Evolutionary conservation across 2,329 filamentous ascomycete species (phyloP), one percentile per base, ranked within the genome.

Genomic region (Pochonia chlamydosporia): DNA sequence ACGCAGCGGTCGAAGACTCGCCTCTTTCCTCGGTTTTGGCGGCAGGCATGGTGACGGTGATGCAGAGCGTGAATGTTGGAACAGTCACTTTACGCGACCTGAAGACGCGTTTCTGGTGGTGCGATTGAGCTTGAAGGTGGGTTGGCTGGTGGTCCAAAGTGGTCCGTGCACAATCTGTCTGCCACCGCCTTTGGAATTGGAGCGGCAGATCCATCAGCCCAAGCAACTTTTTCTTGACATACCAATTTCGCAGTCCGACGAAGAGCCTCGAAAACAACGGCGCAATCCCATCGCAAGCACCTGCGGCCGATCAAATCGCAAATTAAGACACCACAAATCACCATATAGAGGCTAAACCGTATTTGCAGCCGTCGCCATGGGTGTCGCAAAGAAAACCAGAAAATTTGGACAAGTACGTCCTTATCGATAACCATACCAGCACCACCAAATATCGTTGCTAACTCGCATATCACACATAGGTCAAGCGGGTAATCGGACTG

Each of bases 301-400:
- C 10, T 6, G 9, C 26, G 26, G 26, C 7, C 26, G 13, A 13
- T 28, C 13, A 13, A 8, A 28, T 28, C 13, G 26, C 13, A 28
- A 8, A 28, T 28, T 28, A 28, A 8, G 7, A 13, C 26, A 28
- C 7, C 26, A 28, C 26, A 28, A n/a, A n/a, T n/a, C n/a, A n/a
- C n/a, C n/a, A n/a, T n/a, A n/a, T n/a, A n/a, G n/a, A n/a, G n/a
- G n/a, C 14, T 24, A 26, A 16, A 35, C 18, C 16, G 16, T 25
- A 33, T 20, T 21, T n/a, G 2, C 40, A 35, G 14, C 24, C 39
- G 50, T 37, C 40, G 56, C 48, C 52, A 96, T 96, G 92, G 91
- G 90, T 70, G 81, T 90, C 57, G 81, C 84, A 53, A 96, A 95
- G 74, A 89, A 84, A 66, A 95, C 89, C 45, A 84, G 91, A 73